Evolutionary conservation across 129 eudicot species (phyloP), one percentile per base, ranked within the genome.

Genomic region (Chrysanthemum seticuspe): DNA sequence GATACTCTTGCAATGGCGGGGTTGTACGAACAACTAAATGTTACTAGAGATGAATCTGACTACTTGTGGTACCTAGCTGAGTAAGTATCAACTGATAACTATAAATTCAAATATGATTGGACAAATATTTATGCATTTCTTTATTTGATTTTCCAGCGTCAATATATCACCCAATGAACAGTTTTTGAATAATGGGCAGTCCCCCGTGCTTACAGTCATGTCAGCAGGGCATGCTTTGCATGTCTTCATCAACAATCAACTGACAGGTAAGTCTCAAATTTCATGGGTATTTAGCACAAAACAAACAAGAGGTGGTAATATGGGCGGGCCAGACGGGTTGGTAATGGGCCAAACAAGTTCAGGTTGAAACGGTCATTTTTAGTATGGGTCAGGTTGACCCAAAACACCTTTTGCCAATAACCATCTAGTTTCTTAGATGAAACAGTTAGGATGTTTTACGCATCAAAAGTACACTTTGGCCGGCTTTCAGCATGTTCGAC

Each of bases 221-320:
- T 92, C 98, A 70, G 91, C 98, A 47, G 98, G 98, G 10, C 98
- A 92, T 76, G 85, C 92, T 13, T 57, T 92, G 88, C 95, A 92
- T 62, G 95, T 92, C 31, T 92, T 87, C 66, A 63, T 89, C 81
- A 92, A 92, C 62, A 92, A 90, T 49, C 86, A 89, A 73, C 72
- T 80, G 53, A 65, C 90, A 79, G 98, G 98, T 92, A 75, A 27
- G 50, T 71, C 23, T 71, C 71, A 62, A 19, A 23, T 44, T 62
- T 62, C 31, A 69, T 11, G 54, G 27, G 67, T 65, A 75, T 65
- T 9, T 8, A 57, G 3, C 9, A 10, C 23, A 7, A 57, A 36
- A 36, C 9, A 36, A 36, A 36, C 45, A 6, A 6, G 45, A 36
- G 10, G 10, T 36, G 45, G 10, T 6, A 36, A 5, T 36, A 7